These are phyloP conservation scores for Paraglomus brasilianum DNA, from an alignment of 192 early-diverging fungal genomes.

Conservation along the genomic window DNA sequence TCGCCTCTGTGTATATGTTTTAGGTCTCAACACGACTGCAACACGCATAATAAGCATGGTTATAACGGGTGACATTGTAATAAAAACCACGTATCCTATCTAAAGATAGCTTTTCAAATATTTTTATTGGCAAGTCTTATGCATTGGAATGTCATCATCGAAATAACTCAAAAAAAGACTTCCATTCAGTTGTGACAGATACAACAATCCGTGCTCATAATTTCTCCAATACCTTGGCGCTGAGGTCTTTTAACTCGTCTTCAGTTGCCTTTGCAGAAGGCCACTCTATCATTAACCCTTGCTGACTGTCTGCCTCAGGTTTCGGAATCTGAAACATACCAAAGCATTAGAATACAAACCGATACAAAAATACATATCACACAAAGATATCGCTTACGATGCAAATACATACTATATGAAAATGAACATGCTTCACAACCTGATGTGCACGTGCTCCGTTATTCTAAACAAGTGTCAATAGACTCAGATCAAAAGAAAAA, in stretches of 20 bases:
- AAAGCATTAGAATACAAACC: neutral
- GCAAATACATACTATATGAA: constrained; percentile 62
- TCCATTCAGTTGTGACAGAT: too few species aligned
- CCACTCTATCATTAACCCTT: constrained; percentile 24
- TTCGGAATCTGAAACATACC: constrained; percentile 15
- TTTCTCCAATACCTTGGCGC: constrained; percentile 5
- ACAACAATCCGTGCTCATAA: too few species aligned
- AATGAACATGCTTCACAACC: constrained; percentile 90
- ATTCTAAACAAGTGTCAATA: constrained; percentile 39
- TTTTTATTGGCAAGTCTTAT: too few species aligned
- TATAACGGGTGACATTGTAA: too few species aligned
- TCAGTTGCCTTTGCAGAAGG: neutral
- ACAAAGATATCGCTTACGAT: neutral
- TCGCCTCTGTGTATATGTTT: too few species aligned
- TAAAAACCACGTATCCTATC: too few species aligned
- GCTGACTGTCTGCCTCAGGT: constrained; percentile 1
- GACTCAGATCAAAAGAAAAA: neutral
- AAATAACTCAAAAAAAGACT: too few species aligned
- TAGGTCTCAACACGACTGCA: too few species aligned
- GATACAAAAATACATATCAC: neutral
- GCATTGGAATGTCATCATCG: too few species aligned
- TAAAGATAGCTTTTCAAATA: too few species aligned
- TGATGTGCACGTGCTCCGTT: constrained; percentile 58
- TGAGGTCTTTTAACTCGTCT: neutral
- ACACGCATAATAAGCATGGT: too few species aligned